Base-by-base conservation (phyloP, 345 rosid genomes). In the Salix udensis region DNA sequence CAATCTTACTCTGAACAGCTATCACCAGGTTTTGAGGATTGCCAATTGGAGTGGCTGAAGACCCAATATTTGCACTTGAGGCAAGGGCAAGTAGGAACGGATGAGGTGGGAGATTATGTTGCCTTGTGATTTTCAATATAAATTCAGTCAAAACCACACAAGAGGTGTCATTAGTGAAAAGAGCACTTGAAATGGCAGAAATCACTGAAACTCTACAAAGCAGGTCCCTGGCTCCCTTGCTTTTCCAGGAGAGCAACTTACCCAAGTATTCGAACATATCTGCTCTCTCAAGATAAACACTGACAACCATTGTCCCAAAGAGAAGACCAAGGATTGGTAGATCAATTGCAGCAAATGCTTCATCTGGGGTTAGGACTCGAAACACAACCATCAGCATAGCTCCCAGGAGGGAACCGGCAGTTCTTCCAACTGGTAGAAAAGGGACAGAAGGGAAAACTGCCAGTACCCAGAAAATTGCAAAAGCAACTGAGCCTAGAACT, bases 371-470 rank as follows among this genome's bases (percentile, higher is more conserved):
- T 42, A 91, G 79, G 55, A 92, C 94, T 61, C 64, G 86, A 80
- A 92, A 92, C 48, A 92, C 61, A 74, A 94, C 97, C 98, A 94
- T 94, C 18, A 94, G 90, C 89, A 91, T 89, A n/a, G 91, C 97
- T 11, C 97, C 97, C 0, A 92, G 81, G 4, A 92, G 91, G 39
- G 97, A 90, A 40, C 98, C 98, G 1, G 97, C 98, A 2, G 98
- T 92, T 74, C 97, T 85, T 68, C 98, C 98, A 28, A 94, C 80
- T 11, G 98, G 98, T 23, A 94, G 73, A 67, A 87, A 86, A 0
- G 97, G 97, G 6, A 90, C 91, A 4, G 96, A 86, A 0, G 98
- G 92, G 79, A 94, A 91, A 76, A 94, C 97, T 4, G 98, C 97
- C 61, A 92, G 68, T 13, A 92, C 79, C 97, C 98, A 94, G 88